phyloP scores from a whole-genome alignment of 176 grass and related monocot genomes.

The Canna indica region DNA sequence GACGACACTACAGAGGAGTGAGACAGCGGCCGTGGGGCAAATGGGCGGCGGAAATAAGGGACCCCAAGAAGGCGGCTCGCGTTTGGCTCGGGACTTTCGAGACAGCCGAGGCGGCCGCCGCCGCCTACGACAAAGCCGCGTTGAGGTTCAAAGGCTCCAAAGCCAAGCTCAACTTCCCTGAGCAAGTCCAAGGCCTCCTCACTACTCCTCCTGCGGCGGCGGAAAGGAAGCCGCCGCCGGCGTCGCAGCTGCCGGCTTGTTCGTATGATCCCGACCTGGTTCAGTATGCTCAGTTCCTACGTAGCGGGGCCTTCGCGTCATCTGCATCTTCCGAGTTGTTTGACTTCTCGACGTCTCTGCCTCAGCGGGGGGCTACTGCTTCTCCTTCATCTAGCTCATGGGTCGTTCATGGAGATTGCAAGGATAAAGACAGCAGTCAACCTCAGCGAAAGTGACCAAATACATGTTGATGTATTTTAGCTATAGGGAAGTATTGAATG shows the following conservation, averaged over 20 bases:
- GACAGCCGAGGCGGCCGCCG: slow-evolving; percentile 53
- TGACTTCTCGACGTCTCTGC: slow-evolving; percentile 29
- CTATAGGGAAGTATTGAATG: too few relatives aligned
- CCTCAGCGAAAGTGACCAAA: too few relatives aligned
- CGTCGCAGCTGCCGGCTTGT: slow-evolving; percentile 18
- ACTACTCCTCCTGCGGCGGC: background rate
- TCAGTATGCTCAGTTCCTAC: slow-evolving; percentile 86
- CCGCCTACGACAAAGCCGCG: slow-evolving; percentile 59
- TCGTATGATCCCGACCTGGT: slow-evolving; percentile 63
- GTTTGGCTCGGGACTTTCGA: slow-evolving; percentile 78
- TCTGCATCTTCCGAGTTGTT: slow-evolving; percentile 30
- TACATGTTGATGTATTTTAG: too few relatives aligned
- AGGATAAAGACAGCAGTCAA: slow-evolving; percentile 21
- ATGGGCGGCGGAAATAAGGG: slow-evolving; percentile 75
- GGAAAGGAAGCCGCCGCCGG: background rate
- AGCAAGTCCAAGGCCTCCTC: slow-evolving; percentile 51
- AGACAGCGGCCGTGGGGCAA: slow-evolving; percentile 70
- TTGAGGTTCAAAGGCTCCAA: slow-evolving; percentile 63
- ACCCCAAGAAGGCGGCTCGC: slow-evolving; percentile 55
- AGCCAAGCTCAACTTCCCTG: slow-evolving; percentile 79
- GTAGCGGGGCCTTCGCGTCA: slow-evolving; percentile 14
- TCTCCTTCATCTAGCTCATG: too few relatives aligned
- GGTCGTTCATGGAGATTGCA: slow-evolving; percentile 23
- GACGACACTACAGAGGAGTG: slow-evolving; percentile 48
- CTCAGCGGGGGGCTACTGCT: background rate